Evolutionary conservation across 768 basidiomycete genomes (phyloP).

Genomic region (Guyanaporus albipodus): DNA sequence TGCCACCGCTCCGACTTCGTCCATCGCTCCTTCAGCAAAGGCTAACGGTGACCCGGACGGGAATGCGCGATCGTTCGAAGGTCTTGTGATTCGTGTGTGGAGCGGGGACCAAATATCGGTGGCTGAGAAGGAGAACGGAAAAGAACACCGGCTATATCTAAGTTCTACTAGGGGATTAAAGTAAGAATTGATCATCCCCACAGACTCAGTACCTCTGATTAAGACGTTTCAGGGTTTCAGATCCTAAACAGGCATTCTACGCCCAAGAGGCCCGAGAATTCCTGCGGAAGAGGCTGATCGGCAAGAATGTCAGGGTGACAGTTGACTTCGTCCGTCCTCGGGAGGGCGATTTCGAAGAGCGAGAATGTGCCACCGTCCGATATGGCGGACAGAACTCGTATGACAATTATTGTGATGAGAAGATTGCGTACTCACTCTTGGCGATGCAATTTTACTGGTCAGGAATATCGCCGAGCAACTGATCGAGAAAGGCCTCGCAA

Average conservation of each 20-base stretch:
- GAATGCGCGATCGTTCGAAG: slow-evolving; percentile 62
- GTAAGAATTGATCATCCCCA: slow-evolving; percentile 37
- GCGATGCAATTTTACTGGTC: background rate
- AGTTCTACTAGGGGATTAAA: slow-evolving; percentile 86
- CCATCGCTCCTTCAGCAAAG: slow-evolving; percentile 38
- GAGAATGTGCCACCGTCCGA: slow-evolving; percentile 87
- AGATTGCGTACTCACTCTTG: slow-evolving; percentile 1
- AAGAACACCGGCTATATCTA: slow-evolving; percentile 81
- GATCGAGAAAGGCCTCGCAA: slow-evolving; percentile 89
- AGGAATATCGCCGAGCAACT: slow-evolving; percentile 93
- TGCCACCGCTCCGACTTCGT: slow-evolving; percentile 45
- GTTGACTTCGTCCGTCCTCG: slow-evolving; percentile 89
- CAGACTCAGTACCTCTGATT: slow-evolving; percentile 1
- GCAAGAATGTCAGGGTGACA: slow-evolving; percentile 77
- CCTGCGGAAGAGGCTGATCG: slow-evolving; percentile 86
- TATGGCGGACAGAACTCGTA: slow-evolving; percentile 80
- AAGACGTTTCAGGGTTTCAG: slow-evolving; percentile 55
- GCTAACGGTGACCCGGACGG: slow-evolving; percentile 46
- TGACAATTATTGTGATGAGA: slow-evolving; percentile 20
- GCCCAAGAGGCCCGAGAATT: slow-evolving; percentile 93
- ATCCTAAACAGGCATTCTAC: slow-evolving; percentile 82
- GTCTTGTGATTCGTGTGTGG: slow-evolving; percentile 83
- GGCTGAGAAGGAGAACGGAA: slow-evolving; percentile 62
- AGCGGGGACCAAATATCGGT: slow-evolving; percentile 88
- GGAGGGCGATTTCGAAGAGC: slow-evolving; percentile 92